Evolutionary conservation across 345 rosid genomes (phyloP).

Genomic region (Cardamine occulta): DNA sequence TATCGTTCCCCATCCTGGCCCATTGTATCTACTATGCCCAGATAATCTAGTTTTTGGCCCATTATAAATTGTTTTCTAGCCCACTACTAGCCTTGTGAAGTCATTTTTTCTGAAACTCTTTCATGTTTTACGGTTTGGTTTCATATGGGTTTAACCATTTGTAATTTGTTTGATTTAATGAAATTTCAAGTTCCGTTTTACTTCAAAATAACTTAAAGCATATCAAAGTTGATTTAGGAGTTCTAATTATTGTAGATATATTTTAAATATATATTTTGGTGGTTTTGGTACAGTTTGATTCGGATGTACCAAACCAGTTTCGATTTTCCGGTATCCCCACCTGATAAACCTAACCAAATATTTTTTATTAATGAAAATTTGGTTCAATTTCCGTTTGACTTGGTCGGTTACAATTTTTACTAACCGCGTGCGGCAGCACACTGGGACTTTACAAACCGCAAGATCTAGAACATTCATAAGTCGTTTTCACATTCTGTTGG

Average conservation of each 20-base stretch:
- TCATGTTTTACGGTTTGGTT: background rate
- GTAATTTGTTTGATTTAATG: background rate
- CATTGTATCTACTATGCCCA: background rate
- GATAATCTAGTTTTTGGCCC: conserved; percentile 12
- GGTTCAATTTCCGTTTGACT: background rate
- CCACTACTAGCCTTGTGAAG: background rate
- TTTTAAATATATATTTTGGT: background rate
- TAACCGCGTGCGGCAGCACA: background rate
- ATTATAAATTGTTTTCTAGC: background rate
- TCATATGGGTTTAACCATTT: background rate
- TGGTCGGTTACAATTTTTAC: background rate
- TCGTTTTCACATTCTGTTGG: background rate
- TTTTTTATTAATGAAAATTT: background rate
- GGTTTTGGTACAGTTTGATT: background rate
- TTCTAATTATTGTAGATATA: too few species aligned
- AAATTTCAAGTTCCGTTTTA: background rate
- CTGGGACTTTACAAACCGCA: background rate
- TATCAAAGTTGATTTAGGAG: background rate
- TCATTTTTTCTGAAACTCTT: background rate
- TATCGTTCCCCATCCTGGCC: background rate
- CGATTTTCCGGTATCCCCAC: background rate
- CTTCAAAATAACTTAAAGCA: background rate
- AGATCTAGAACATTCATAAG: conserved; percentile 15
- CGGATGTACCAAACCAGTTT: background rate
- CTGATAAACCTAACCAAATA: background rate